Base-by-base conservation (phyloP, 345 rosid genomes). In the Acer negundo region DNA sequence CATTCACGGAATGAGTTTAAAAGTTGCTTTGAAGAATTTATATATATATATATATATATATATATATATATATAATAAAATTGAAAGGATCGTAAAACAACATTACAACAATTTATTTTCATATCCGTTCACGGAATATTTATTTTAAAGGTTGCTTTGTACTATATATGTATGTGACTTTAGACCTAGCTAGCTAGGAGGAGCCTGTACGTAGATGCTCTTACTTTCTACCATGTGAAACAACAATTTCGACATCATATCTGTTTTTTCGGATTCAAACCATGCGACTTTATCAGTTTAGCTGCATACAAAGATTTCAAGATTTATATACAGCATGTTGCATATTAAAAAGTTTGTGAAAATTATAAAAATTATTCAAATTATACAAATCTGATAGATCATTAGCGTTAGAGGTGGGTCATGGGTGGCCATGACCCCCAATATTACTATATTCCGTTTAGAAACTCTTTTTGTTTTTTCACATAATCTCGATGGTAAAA, bases 1-100 rank as follows among this genome's bases (percentile, higher is more conserved):
- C 20, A 38, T 44, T 12, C n/a, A 56, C 16, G 12, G 66, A 58
- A 72, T 72, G 75, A 38, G 35, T 72, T 72, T 65, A 58, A 72
- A 72, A 31, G 58, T 47, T 40, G 38, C 67, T 61, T 42, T 73
- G 38, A 35, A 23, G 67, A 61, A 61, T n/a, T n/a, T n/a, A n/a
- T n/a, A n/a, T n/a, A n/a, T n/a, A n/a, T n/a, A n/a, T n/a, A n/a
- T n/a, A n/a, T n/a, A n/a, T n/a, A n/a, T n/a, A n/a, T n/a, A n/a
- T n/a, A n/a, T n/a, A n/a, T n/a, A n/a, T n/a, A n/a, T 73, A 73
- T 59, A 40, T 26, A 47, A 59, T 59, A 73, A 71, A 71, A 62
- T 11, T 71, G 49, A 71, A 71, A 71, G 75, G 46, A 71, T 31
- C 38, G 63, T 42, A 42, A 17, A 58, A 66, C 13, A 31, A 31